A percentile compares a stretch with the other conserved stretches of the same genome.
Evolutionary conservation across 108 stramenopile genomes (phyloP).

Genomic region (Skeletonema tropicum): DNA sequence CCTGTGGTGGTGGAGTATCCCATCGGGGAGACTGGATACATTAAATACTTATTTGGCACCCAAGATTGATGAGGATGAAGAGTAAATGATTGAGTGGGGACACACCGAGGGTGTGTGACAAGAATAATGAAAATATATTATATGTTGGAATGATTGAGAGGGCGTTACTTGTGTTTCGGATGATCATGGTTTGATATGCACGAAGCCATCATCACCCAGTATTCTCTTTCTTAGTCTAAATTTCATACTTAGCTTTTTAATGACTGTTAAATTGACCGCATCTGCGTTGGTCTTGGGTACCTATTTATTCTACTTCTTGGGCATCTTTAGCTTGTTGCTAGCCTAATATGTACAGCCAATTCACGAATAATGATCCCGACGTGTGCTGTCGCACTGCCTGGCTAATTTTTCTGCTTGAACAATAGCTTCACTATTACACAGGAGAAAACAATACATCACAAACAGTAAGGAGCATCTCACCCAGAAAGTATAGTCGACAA

Average conservation of each 20-base stretch:
- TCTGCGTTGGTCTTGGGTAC: background rate
- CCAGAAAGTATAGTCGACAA: conserved; percentile 19
- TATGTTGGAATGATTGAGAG: conserved; percentile 5
- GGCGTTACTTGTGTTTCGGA: background rate
- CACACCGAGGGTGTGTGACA: background rate
- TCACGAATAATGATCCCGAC: too few relatives aligned
- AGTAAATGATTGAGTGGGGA: conserved; percentile 6
- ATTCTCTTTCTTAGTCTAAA: conserved; percentile 8
- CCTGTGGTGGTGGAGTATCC: conserved; percentile 99
- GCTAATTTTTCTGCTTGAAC: background rate
- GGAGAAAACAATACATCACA: background rate
- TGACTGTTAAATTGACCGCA: background rate
- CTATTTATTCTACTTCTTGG: background rate
- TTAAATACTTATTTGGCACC: conserved; percentile 99
- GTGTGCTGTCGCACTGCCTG: too few relatives aligned
- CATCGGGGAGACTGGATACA: conserved; percentile 88
- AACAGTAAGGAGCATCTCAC: background rate
- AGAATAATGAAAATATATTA: conserved; percentile 3
- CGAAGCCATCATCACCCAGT: background rate
- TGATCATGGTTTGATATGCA: background rate
- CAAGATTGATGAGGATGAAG: conserved; percentile 97
- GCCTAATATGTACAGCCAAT: background rate
- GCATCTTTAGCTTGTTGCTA: background rate
- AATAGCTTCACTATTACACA: background rate
- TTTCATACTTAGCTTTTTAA: conserved; percentile 7